A percentile compares a stretch with the other conserved stretches of the same genome.
Evolutionary conservation across 306 rosid species (phyloP).

Genomic region (Fragaria iinumae): DNA sequence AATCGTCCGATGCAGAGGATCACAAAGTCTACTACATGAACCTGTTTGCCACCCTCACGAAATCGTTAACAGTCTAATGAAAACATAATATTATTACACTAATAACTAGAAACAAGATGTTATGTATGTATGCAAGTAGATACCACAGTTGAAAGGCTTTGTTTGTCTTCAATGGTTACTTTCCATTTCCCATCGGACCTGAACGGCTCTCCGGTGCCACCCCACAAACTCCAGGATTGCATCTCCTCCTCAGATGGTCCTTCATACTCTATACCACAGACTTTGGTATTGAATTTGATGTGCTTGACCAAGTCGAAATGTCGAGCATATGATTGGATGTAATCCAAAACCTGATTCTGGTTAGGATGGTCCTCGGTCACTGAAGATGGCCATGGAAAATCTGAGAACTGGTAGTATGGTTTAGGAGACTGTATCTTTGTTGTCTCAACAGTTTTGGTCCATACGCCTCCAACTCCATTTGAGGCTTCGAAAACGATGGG

Average conservation of each 20-base stretch:
- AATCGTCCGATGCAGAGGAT: conserved; percentile 71
- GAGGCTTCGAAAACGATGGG: conserved; percentile 54
- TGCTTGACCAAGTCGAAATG: conserved; percentile 44
- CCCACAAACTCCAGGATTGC: conserved; percentile 50
- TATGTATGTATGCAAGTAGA: too few relatives aligned
- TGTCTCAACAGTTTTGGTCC: conserved; percentile 46
- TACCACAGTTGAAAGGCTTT: conserved; percentile 30
- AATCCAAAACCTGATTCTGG: conserved; percentile 36
- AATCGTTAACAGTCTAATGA: too few relatives aligned
- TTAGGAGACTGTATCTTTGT: conserved; percentile 63
- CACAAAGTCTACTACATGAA: conserved; percentile 50
- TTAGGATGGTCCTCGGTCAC: conserved; percentile 35
- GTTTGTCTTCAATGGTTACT: conserved; percentile 30
- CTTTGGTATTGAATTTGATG: conserved; percentile 48
- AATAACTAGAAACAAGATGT: too few relatives aligned
- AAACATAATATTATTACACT: too few relatives aligned
- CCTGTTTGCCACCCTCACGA: conserved; percentile 18
- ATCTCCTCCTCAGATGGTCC: conserved; percentile 37
- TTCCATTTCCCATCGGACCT: conserved; percentile 49
- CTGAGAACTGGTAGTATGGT: conserved; percentile 46
- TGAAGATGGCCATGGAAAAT: conserved; percentile 65
- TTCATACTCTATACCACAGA: conserved; percentile 38
- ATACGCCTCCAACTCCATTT: conserved; percentile 49
- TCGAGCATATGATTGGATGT: conserved; percentile 43
- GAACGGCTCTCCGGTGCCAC: conserved; percentile 48